Base-by-base conservation (phyloP, 805 yeast genomes). In the Candida sanyiensis region DNA sequence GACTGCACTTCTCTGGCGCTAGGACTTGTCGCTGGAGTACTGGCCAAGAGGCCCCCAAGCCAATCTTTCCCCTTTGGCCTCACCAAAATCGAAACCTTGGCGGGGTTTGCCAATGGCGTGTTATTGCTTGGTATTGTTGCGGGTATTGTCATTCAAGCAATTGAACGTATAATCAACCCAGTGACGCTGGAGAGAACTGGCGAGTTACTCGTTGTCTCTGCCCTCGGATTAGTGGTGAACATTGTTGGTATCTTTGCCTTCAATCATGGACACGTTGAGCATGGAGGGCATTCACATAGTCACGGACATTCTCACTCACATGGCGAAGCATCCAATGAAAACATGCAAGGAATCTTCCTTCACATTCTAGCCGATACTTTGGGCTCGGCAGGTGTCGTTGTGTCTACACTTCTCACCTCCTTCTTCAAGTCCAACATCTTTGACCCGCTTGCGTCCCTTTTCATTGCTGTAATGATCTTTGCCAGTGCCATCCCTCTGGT, bases 381-480 rank as follows among this genome's bases (percentile, higher is more conserved):
- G 28, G 99, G 99, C 0, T 90, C 97, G 0, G 95, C 89, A 0
- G 97, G 97, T 6, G 99, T 94, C 13, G 89, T 93, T n/a, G 60
- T 87, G 1, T 88, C 97, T 0, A 90, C 98, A 0, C 39, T 87
- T 5, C 62, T 93, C 28, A 83, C 90, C 7, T 76, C 80, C 42
- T 52, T 77, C 24, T 80, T 83, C 58, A 62, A 72, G 8, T 75
- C 77, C 13, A 73, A 78, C 39, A 81, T 95, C 1, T 82, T 90
- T 55, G 99, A 93, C 56, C 97, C 99, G 2, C 61, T 93, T 16
- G 94, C 97, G 0, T 89, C 97, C 1, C 69, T 93, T 4, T 69
- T 89, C 49, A 90, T 93, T 44, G 96, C 96, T 0, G 59, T 73
- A 5, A 67, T 90, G 51, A 87, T 93, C 45, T 74, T 90, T 40